Conservation (phyloP, 108 stramenopile genomes). For the Mayamaea pseudoterrestris region DNA sequence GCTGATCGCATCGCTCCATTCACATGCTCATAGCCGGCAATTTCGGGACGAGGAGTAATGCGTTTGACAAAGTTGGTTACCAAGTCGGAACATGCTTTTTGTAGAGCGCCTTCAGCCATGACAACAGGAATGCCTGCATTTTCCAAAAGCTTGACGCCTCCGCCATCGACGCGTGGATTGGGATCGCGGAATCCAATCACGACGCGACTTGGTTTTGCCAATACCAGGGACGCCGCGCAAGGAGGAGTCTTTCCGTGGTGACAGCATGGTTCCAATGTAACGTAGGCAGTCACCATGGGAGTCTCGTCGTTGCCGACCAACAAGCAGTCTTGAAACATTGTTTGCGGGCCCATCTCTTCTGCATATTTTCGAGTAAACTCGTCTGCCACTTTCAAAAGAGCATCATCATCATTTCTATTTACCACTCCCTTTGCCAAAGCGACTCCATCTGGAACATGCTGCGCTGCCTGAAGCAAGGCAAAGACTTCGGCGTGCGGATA, state of each 20-base stretch:
- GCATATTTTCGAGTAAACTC: constrained; percentile 31
- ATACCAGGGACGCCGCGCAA: constrained; percentile 51
- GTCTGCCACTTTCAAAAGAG: constrained; percentile 4
- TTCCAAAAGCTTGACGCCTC: constrained; percentile 56
- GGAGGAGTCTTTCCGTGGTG: constrained; percentile 81
- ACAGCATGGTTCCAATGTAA: constrained; percentile 87
- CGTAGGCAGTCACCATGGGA: constrained; percentile 72
- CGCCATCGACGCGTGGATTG: constrained; percentile 76
- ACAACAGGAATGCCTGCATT: constrained; percentile 52
- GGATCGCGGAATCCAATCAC: constrained; percentile 81
- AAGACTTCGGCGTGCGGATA: constrained; percentile 84
- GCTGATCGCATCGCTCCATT: constrained; percentile 37
- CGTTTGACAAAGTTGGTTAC: constrained; percentile 56
- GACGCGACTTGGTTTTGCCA: constrained; percentile 60
- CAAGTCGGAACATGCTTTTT: constrained; percentile 30
- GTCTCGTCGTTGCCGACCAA: constrained; percentile 1
- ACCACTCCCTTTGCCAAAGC: constrained; percentile 38
- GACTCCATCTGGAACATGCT: constrained; percentile 47
- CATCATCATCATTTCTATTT: constrained; percentile 3
- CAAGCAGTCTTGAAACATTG: constrained; percentile 34
- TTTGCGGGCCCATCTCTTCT: constrained; percentile 25
- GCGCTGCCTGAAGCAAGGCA: constrained; percentile 68
- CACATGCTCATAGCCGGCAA: constrained; percentile 15
- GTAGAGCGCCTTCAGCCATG: constrained; percentile 15
- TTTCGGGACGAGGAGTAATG: constrained; percentile 28